Conservation (phyloP, 257 asterid species). For the Perilla frutescens region DNA sequence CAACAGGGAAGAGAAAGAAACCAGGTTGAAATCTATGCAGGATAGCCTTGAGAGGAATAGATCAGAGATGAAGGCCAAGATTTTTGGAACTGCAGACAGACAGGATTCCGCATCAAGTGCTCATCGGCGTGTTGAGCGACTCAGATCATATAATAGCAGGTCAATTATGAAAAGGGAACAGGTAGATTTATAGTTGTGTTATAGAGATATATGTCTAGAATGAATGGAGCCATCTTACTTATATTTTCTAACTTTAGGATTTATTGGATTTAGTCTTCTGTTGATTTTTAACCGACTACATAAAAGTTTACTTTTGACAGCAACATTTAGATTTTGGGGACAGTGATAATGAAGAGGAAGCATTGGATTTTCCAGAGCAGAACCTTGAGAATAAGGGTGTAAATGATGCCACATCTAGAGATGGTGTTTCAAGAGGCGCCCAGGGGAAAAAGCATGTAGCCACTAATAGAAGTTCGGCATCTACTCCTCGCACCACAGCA, state of each 20-base stretch:
- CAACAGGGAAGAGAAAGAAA: slow-evolving; percentile 85
- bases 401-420: slow-evolving; percentile 50
- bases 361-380: slow-evolving; percentile 51
- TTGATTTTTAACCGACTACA: slow-evolving; percentile 57
- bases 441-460: slow-evolving; percentile 62
- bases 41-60: slow-evolving; percentile 81
- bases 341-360: slow-evolving; percentile 65
- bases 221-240: slow-evolving; percentile 31
- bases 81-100: slow-evolving; percentile 62
- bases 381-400: slow-evolving; percentile 50
- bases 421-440: slow-evolving; percentile 50
- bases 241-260: slow-evolving; percentile 13
- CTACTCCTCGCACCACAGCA: slow-evolving; percentile 65
- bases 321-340: slow-evolving; percentile 67
- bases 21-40: slow-evolving; percentile 82
- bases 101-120: slow-evolving; percentile 51
- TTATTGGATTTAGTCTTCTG: slow-evolving; percentile 35
- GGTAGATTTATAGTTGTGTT: slow-evolving; percentile 58
- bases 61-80: slow-evolving; percentile 82
- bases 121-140: slow-evolving; percentile 72
- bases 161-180: slow-evolving; percentile 67
- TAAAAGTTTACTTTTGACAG: slow-evolving; percentile 72
- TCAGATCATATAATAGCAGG: slow-evolving; percentile 67
- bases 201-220: slow-evolving; percentile 20
- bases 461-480: slow-evolving; percentile 49